Conservation (phyloP, 2,329 filamentous ascomycete species). For the Simplicillium aogashimaense region DNA sequence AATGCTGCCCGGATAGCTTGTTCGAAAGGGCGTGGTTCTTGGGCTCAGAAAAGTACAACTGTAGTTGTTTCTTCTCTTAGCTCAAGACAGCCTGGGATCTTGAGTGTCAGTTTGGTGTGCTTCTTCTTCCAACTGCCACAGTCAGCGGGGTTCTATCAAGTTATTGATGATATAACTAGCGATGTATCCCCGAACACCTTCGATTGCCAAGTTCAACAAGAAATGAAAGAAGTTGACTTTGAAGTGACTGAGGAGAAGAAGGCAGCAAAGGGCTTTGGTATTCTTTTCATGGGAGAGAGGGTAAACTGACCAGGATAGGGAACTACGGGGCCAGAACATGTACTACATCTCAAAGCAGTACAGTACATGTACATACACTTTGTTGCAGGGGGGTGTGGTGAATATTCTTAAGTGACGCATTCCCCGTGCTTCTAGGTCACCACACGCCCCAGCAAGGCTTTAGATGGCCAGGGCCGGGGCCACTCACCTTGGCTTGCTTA, state of each 20-base stretch:
- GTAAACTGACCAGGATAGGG: background rate
- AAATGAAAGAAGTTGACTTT: too few relatives aligned
- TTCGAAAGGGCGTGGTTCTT: too few relatives aligned
- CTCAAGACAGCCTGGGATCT: too few relatives aligned
- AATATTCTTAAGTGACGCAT: background rate
- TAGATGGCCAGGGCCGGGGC: background rate
- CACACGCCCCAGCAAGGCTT: background rate
- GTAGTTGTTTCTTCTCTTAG: too few relatives aligned
- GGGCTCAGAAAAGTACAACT: too few relatives aligned
- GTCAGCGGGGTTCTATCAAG: too few relatives aligned
- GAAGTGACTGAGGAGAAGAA: background rate
- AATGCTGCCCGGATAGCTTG: too few relatives aligned
- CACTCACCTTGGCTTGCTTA: background rate
- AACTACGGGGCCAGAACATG: background rate
- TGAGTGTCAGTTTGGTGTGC: too few relatives aligned
- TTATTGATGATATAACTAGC: too few relatives aligned
- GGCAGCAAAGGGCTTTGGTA: background rate
- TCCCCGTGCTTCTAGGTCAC: background rate
- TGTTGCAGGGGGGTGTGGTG: background rate
- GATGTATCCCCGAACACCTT: too few relatives aligned
- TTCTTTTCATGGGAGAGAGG: background rate
- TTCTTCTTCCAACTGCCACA: too few relatives aligned
- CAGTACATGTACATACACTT: background rate
- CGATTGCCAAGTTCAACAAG: too few relatives aligned
- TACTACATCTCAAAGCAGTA: background rate